phyloP scores from a whole-genome alignment of 2,329 filamentous ascomycete species.

The Sordariomycetes sp. region DNA sequence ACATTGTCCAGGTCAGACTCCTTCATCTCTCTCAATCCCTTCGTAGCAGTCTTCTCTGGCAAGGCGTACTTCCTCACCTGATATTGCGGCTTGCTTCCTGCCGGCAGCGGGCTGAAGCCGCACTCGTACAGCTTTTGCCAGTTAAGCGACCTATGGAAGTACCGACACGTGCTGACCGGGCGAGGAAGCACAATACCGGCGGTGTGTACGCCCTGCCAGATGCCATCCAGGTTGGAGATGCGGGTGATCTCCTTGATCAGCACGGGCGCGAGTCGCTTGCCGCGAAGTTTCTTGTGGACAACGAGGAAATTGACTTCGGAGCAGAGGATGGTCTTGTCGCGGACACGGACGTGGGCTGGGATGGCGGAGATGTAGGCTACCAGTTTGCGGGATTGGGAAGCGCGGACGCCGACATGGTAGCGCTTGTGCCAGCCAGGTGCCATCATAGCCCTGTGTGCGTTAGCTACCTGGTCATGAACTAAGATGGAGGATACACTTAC shows the following conservation, averaged over 20 bases:
- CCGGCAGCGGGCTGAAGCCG: conserved; percentile 82
- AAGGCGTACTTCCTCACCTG: conserved; percentile 83
- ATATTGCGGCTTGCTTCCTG: conserved; percentile 72
- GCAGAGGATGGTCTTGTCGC: conserved; percentile 63
- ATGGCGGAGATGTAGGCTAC: conserved; percentile 96
- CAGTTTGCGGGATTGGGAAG: conserved; percentile 72
- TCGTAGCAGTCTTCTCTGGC: conserved; percentile 62
- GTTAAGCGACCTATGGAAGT: conserved; percentile 88
- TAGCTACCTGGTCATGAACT: neutral
- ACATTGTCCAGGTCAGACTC: conserved; percentile 70
- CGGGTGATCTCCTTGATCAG: conserved; percentile 97
- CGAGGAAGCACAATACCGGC: conserved; percentile 85
- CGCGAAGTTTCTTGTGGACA: conserved; percentile 93
- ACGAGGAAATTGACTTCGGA: conserved; percentile 98
- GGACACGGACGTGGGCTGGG: conserved; percentile 73
- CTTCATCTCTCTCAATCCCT: conserved; percentile 74
- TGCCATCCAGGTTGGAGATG: conserved; percentile 74
- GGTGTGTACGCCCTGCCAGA: conserved; percentile 95
- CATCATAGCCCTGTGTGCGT: conserved; percentile 66
- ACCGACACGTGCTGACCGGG: conserved; percentile 85
- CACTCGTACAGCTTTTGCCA: conserved; percentile 96
- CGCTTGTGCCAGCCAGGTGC: conserved; percentile 87
- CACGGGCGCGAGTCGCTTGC: conserved; percentile 84
- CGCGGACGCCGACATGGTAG: conserved; percentile 92
- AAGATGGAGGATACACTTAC: conserved; percentile 34